Base-by-base conservation (phyloP, 371 early-diverging fungal genomes). In the Gilbertella persicaria region DNA sequence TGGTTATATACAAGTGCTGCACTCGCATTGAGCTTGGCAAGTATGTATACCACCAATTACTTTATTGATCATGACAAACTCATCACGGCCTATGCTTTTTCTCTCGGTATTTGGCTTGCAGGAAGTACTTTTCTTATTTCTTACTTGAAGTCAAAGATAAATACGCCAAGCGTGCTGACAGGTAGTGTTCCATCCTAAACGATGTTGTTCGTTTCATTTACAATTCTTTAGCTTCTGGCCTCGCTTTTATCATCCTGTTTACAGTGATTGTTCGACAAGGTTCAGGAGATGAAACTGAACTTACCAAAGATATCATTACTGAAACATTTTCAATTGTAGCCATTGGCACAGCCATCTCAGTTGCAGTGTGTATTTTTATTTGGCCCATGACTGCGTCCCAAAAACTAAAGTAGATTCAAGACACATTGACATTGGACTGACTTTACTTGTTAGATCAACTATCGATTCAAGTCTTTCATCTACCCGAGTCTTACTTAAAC, bases 91-190 rank as follows among this genome's bases (percentile, higher is more conserved):
- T 80, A 82, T 47, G 30, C 71, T 0, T 61, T 82, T 5, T 81
- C 82, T 9, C 59, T 83, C 2, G 46, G 79, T 5, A 50, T 85
- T 33, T 86, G 83, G 79, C 62, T 84, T 3, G 79, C 83, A 2
- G 80, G 82, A 1, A 63, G 78, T 5, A 82, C 85, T 1, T 86
- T 84, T 59, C 62, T 77, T 23, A 52, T 86, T 12, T 73, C 88
- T 0, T 85, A 75, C 40, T 57, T 78, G 8, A 88, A 85, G 55
- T 86, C 88, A 0, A 69, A 79, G 50, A 79, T 75, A 62, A 85
- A 82, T 43, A 78, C 81, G 25, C 86, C 88, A 16, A 77, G 76
- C 13, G 84, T 88, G 86, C 85, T 6, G 82, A 81, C n/a, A 81
- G 81, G 25, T 60, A 85, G 1, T 79, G 79, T 8, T 79, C 79